Evolutionary conservation across 2,329 filamentous ascomycete genomes (phyloP).

Genomic region (Trichoderma asperellum): DNA sequence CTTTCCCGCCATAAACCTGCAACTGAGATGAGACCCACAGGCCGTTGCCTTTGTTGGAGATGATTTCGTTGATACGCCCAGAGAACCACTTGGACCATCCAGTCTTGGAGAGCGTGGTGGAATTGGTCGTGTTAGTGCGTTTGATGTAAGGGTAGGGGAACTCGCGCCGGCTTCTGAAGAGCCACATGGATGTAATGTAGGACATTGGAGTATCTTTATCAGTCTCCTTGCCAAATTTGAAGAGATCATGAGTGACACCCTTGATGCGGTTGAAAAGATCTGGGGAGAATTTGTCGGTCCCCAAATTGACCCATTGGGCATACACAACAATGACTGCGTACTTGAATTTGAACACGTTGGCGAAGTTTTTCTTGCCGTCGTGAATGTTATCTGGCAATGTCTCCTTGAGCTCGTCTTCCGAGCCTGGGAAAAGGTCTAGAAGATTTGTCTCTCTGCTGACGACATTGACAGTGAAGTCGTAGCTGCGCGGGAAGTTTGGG

Average conservation of each 20-base stretch:
- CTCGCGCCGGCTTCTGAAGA: slow-evolving; percentile 14
- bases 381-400: slow-evolving; percentile 6
- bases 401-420: slow-evolving; percentile 8
- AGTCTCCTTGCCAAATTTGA: slow-evolving; percentile 2
- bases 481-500: slow-evolving; percentile 12
- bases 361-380: slow-evolving; percentile 10
- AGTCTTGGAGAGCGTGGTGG: not conserved
- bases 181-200: slow-evolving; percentile 12
- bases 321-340: slow-evolving; percentile 9
- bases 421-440: slow-evolving; percentile 4
- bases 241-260: not conserved
- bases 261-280: slow-evolving; percentile 14
- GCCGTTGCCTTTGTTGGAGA: not conserved
- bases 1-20: slow-evolving; percentile 5
- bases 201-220: not conserved
- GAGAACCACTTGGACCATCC: slow-evolving; percentile 16
- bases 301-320: slow-evolving; percentile 10
- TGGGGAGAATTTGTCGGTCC: not conserved
- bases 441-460: slow-evolving; percentile 6
- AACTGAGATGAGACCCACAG: slow-evolving; percentile 13
- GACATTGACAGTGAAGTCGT: slow-evolving; percentile 12
- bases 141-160: slow-evolving; percentile 10
- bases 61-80: slow-evolving; percentile 4
- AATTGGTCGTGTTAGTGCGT: slow-evolving; percentile 13
- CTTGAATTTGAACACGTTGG: slow-evolving; percentile 15